phyloP scores from a whole-genome alignment of 2,329 filamentous ascomycete genomes.

The Epichloe gansuensis region DNA sequence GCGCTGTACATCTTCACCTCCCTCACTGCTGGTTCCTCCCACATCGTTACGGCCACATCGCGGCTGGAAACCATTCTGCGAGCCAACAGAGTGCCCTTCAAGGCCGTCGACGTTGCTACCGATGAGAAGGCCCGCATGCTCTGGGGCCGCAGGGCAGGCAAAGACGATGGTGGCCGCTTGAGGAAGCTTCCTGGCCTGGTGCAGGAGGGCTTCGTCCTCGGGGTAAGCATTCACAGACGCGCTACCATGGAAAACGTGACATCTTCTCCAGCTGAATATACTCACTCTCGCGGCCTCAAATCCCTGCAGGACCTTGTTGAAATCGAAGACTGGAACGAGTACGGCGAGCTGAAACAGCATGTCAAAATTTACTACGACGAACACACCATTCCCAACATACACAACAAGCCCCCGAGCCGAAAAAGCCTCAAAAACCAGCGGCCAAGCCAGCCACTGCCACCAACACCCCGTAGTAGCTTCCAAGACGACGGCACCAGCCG shows the following conservation, averaged over 20 bases:
- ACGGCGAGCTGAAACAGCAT: slow-evolving; percentile 83
- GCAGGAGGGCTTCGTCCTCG: slow-evolving; percentile 74
- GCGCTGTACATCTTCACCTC: slow-evolving; percentile 93
- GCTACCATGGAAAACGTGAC: too few species aligned
- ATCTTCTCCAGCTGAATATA: background rate
- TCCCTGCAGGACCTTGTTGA: slow-evolving; percentile 68
- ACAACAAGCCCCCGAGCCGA: slow-evolving; percentile 35
- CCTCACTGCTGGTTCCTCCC: slow-evolving; percentile 85
- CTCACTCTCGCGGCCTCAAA: background rate
- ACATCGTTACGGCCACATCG: slow-evolving; percentile 92
- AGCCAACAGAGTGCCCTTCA: slow-evolving; percentile 89
- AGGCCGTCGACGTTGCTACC: slow-evolving; percentile 80
- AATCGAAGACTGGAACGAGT: slow-evolving; percentile 98
- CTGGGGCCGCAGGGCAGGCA: slow-evolving; percentile 74
- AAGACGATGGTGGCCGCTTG: slow-evolving; percentile 45
- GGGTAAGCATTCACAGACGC: slow-evolving; percentile 44
- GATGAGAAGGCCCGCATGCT: slow-evolving; percentile 81
- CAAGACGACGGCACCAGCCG: slow-evolving; percentile 12
- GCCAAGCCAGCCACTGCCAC: slow-evolving; percentile 13
- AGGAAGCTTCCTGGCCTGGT: slow-evolving; percentile 83
- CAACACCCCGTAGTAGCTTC: slow-evolving; percentile 6
- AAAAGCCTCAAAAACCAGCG: slow-evolving; percentile 17
- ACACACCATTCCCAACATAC: slow-evolving; percentile 43
- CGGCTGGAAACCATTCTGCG: slow-evolving; percentile 93
- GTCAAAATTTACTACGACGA: slow-evolving; percentile 59